These are phyloP conservation scores for Zea luxurians DNA, from an alignment of 176 grass and related monocot genomes.

Conservation along the genomic window DNA sequence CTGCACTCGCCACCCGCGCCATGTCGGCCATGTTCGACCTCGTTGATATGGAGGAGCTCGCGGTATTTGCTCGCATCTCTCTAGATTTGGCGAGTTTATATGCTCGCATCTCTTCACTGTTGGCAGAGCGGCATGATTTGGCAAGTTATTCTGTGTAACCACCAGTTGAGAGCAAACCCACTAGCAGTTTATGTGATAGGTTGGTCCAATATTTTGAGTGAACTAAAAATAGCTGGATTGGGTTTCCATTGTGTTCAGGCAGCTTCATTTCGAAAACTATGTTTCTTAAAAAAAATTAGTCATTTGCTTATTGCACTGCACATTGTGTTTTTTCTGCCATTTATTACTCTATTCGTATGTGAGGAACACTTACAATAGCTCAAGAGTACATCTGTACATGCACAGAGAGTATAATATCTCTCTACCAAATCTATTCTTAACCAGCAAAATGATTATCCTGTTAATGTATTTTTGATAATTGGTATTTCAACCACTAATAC, in stretches of 20 bases:
- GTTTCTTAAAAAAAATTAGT: neutral
- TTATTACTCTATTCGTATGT: neutral
- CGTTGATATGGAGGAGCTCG: slow-evolving; percentile 90
- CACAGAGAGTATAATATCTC: neutral
- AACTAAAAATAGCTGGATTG: neutral
- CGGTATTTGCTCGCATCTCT: slow-evolving; percentile 44
- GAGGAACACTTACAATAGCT: slow-evolving; percentile 9
- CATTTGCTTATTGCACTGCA: neutral
- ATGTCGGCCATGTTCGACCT: slow-evolving; percentile 94
- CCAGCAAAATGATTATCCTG: slow-evolving; percentile 4
- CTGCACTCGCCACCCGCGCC: slow-evolving; percentile 56
- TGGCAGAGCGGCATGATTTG: neutral
- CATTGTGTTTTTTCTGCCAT: neutral
- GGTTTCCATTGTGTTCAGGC: neutral
- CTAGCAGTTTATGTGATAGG: slow-evolving; percentile 1
- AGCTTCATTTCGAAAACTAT: neutral
- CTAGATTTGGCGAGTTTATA: neutral
- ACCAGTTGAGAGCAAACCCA: neutral
- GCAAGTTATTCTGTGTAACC: neutral
- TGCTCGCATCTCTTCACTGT: neutral
- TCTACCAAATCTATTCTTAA: neutral
- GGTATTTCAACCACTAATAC: neutral
- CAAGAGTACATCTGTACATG: neutral
- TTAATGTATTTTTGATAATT: neutral
- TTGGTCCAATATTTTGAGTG: neutral